Base-by-base conservation (phyloP, 2,329 filamentous ascomycete genomes). In the Leptographium flavum region DNA sequence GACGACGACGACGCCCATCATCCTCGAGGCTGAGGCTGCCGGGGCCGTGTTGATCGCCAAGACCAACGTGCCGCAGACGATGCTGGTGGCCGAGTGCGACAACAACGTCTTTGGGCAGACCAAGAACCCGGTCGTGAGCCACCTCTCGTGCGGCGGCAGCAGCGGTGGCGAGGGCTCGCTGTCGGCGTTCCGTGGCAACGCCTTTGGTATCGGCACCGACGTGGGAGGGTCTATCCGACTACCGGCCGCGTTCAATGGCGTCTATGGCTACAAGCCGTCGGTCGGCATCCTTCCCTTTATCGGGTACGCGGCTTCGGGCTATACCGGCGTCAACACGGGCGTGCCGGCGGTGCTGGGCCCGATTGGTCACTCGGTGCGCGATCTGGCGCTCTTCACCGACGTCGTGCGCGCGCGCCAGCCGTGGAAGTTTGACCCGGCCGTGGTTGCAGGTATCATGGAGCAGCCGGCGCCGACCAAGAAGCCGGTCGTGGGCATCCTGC, bases 161-260 rank as follows among this genome's bases (percentile, higher is more conserved):
- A 62, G 61, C 1, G 63, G 63, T 2, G 63, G 61, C 7, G 61
- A 65, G 47, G 63, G 57, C 11, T 60, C 60, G 0, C 45, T 65
- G 4, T 48, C 60, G 11, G 59, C 57, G 1, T 53, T 63, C 6
- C 53, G 58, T 1, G 63, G 59, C 4, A 64, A 61, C 5, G n/a
- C 31, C 17, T 13, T 49, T 79, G 77, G 76, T 64, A 69, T 17
- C 59, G 69, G 13, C 55, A 59, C 1, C 38, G 62, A 65, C 35
- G 60, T 63, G 32, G 58, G 43, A 7, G 48, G 49, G 0, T 48
- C 43, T 4, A 49, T 52, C 13, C 46, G 59, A 4, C 52, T 60
- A 2, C 60, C 61, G 0, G 52, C 61, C 3, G 55, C 56, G 0
- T 63, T 60, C 50, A 57, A 56, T 47, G 54, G 52, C 25, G 50